Base-by-base conservation (phyloP, 192 early-diverging fungal genomes). In the Dissophora ornata region DNA sequence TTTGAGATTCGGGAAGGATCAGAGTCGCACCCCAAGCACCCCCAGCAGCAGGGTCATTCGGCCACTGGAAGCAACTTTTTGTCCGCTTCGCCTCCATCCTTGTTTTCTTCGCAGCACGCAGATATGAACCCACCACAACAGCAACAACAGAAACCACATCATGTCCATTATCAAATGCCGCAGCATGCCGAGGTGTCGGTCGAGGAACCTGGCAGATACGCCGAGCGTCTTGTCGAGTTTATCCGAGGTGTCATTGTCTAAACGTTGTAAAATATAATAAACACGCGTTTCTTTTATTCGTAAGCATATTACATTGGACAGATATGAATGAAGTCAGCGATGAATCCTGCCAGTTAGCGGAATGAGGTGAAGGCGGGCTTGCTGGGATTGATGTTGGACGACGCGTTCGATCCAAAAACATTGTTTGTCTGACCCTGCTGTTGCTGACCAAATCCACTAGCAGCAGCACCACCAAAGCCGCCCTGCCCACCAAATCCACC, bases 141-240 rank as follows among this genome's bases (percentile, higher is more conserved):
- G 18, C 3, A 47, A 10, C 60, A 53, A 3, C 54, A 38, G 25
- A 22, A 56, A 4, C 26, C 33, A 24, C 33, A 6, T 21, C 24
- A 62, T 19, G 42, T 18, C 8, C 57, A 34, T n/a, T 57, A 50
- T 19, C 62, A 42, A 13, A 30, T 49, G 4, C 40, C 64, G 0
- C 71, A 77, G 34, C 48, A 66, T 48, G 63, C 64, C 0, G 73
- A 77, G 32, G 64, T 77, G 7, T 77, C 73, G 5, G 73, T 77
- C 1, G 73, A 77, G 33, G 73, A 77, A n/a, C 73, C 73, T 10
- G 65, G 57, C 9, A 57, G 73, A 8, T 77, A 77, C 45, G 57
- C 73, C 1, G 73, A 77, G 47, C 50, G 73, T 2, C 30, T 77
- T 9, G 45, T 77, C 9, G 73, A 77, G 44, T 77, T 67, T 34